Evolutionary conservation across 2,329 filamentous ascomycete species (phyloP).

Genomic region (Bimuria novae-zelandiae): DNA sequence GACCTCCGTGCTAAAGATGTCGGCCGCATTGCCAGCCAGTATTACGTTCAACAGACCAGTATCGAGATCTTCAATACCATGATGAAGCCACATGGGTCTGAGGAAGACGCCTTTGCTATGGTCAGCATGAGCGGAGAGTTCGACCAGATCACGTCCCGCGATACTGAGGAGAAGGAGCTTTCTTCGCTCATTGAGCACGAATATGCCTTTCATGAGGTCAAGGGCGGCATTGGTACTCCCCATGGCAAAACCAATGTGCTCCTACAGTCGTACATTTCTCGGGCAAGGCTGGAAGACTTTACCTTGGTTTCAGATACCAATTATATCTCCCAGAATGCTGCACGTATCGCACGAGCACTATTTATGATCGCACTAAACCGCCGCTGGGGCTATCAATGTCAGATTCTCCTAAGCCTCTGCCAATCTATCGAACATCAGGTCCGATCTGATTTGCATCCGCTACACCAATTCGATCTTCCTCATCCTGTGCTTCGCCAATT

Average conservation of each 20-base stretch:
- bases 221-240: conserved; percentile 66
- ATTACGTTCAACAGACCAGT: conserved; percentile 90
- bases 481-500: conserved; percentile 81
- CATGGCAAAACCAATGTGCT: conserved; percentile 96
- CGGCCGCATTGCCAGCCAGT: conserved; percentile 95
- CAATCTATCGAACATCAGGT: conserved; percentile 97
- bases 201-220: conserved; percentile 74
- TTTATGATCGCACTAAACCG: conserved; percentile 98
- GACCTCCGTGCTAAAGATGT: conserved; percentile 94
- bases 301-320: conserved; percentile 88
- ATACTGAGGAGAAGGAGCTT: conserved; percentile 90
- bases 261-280: conserved; percentile 90
- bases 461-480: conserved; percentile 92
- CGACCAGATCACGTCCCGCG: conserved; percentile 91
- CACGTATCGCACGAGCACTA: conserved; percentile 88
- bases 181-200: conserved; percentile 69
- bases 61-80: conserved; percentile 95
- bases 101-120: conserved; percentile 94
- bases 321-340: conserved; percentile 94
- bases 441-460: conserved; percentile 93
- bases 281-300: conserved; percentile 87
- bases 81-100: conserved; percentile 84
- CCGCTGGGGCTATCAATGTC: conserved; percentile 93
- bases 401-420: conserved; percentile 86
- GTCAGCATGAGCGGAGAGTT: conserved; percentile 98